Evolutionary conservation across 805 yeast species (phyloP).

Genomic region (Myxozyma melibiosi): DNA sequence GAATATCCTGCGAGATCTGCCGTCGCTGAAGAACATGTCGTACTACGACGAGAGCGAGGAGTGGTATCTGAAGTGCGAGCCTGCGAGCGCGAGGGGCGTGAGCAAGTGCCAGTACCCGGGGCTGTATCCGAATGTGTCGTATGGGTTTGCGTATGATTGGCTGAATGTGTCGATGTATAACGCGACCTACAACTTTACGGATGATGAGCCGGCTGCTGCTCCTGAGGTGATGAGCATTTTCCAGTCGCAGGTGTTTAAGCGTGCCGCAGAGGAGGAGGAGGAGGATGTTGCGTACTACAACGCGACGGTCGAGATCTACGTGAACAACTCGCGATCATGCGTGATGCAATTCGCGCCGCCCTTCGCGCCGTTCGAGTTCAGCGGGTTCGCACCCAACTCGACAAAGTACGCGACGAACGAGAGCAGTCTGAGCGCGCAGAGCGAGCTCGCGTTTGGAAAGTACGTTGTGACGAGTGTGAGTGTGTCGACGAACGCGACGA

Average conservation of each 20-base stretch:
- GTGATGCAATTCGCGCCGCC: constrained; percentile 30
- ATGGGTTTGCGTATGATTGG: constrained; percentile 32
- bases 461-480: constrained; percentile 27
- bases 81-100: constrained; percentile 11
- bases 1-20: constrained; percentile 59
- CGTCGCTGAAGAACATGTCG: constrained; percentile 54
- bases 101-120: constrained; percentile 30
- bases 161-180: constrained; percentile 27
- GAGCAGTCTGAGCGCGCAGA: not conserved
- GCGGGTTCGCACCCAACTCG: constrained; percentile 26
- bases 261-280: constrained; percentile 4
- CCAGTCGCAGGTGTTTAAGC: not conserved
- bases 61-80: too few species aligned
- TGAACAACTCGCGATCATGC: constrained; percentile 29
- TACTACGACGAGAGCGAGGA: too few species aligned
- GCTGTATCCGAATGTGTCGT: constrained; percentile 31
- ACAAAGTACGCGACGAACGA: constrained; percentile 1
- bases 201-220: constrained; percentile 9
- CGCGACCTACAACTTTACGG: constrained; percentile 21
- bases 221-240: not conserved
- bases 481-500: constrained; percentile 28
- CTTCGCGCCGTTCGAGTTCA: constrained; percentile 24
- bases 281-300: constrained; percentile 20
- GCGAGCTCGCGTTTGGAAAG: constrained; percentile 19
- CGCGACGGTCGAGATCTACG: constrained; percentile 30